phyloP scores from a whole-genome alignment of 306 rosid genomes.

The Trifolium fragiferum region DNA sequence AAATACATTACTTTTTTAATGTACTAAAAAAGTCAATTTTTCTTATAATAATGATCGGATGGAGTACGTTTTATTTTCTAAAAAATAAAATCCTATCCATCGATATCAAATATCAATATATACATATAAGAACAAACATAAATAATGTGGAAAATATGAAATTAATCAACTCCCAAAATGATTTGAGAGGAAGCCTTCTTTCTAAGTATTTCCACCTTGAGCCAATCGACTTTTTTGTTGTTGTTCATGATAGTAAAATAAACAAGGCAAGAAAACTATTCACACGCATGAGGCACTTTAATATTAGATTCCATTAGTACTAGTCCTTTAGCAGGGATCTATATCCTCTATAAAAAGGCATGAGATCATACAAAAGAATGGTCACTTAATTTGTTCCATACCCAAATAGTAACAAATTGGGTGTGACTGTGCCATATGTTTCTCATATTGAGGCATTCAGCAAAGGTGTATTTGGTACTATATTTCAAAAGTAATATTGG shows the following conservation, averaged over 20 bases:
- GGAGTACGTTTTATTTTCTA: no score
- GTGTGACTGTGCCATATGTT: conserved; percentile 41
- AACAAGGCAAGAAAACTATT: conserved; percentile 34
- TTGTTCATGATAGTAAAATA: conserved; percentile 37
- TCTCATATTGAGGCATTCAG: conserved; percentile 42
- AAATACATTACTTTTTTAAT: no score
- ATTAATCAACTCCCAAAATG: conserved; percentile 24
- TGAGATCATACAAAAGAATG: conserved; percentile 40
- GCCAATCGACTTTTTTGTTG: conserved; percentile 42
- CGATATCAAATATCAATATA: no score
- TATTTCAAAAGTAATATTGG: conserved; percentile 12
- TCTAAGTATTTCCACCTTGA: conserved; percentile 45
- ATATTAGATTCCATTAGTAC: conserved; percentile 37
- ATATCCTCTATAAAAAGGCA: conserved; percentile 23
- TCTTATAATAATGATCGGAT: no score
- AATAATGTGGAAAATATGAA: not conserved
- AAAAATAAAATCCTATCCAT: no score
- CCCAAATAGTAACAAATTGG: conserved; percentile 27
- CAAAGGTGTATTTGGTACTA: conserved; percentile 34
- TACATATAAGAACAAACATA: not conserved
- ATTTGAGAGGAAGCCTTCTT: conserved; percentile 39
- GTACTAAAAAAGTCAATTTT: no score
- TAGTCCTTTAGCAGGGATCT: not conserved
- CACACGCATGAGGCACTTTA: conserved; percentile 31
- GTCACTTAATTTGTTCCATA: conserved; percentile 32